Evolutionary conservation across 2,329 filamentous ascomycete genomes (phyloP), one percentile per base, ranked within the genome.

Genomic region (Penicillium crustosum): DNA sequence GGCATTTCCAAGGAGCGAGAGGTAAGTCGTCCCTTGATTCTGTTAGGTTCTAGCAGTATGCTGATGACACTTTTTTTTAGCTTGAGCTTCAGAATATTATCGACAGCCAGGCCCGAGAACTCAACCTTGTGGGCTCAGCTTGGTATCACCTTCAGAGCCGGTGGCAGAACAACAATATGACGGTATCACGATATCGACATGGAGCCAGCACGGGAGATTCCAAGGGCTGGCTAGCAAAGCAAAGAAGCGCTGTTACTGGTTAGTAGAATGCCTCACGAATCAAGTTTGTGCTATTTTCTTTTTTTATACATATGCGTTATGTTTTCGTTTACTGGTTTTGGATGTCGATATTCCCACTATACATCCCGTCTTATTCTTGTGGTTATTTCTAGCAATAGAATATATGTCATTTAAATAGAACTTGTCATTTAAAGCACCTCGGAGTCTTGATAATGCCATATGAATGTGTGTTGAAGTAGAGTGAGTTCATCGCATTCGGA

Each of bases 101-200:
- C 53, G 71, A 76, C 29, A 68, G 70, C 50, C 74, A 77, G 65
- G 68, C 73, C 29, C 75, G 77, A 35, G 78, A 80, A 62, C 72
- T 80, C 29, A 68, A 70, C 41, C 74, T 80, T 42, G 75, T 80
- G 53, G 75, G 73, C 55, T 79, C 77, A 7, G 77, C 78, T 10
- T 80, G 78, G 78, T 79, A 78, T 60, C 75, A 80, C 50, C 72
- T 79, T 45, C 77, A 79, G 55, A 73, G 75, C 53, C 74, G 77
- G 23, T 68, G 79, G 54, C 77, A 78, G 51, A 78, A 75, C 55
- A 75, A 73, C 61, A 79, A 77, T 62, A 70, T 77, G 59, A 73
- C 68, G 49, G 67, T 76, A 44, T 73, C 76, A 33, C 71, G 75
- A 57, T 75, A 78, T 59, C 72, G 76, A 23, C 68, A 75, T 53